Base-by-base conservation (phyloP, 176 grass and related monocot genomes). In the Poa annua region DNA sequence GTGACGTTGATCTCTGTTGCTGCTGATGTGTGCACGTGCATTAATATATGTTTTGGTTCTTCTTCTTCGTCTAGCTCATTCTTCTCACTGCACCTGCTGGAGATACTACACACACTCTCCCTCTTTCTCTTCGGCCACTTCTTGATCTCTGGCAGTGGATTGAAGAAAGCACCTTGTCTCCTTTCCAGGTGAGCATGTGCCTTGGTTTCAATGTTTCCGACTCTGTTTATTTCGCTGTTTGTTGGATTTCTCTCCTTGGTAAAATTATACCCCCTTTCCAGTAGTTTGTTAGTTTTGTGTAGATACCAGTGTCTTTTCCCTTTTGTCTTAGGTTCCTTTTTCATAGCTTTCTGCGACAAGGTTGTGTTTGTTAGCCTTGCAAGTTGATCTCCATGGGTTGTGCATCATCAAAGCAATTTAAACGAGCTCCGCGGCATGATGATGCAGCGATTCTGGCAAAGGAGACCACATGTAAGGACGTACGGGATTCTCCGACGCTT, bases 381-480 rank as follows among this genome's bases (percentile, higher is more conserved):
- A 55, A 57, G 39, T 17, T 71, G 21, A 45, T 75, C 72, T 60
- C 50, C 47, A 97, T 97, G 94, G 94, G 89, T 11, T 97, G 91
- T 78, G 25, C 24, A 17, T 80, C 60, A 8, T 88, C 91, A 1
- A 94, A 91, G 73, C 79, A 60, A 39, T 81, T 83, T 75, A 94
- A 63, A 68, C 65, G 36, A 36, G 33, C 51, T 52, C 80, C 84
- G 22, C 87, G 76, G 20, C 71, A 92, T 44, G 71, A 88, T 82
- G 89, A 94, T 88, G 82, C 86, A 17, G 66, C 56, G 24, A 39
- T 79, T 75, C 84, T 94, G 78, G 89, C 91, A 15, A 88, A 72
- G 15, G 91, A 94, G 60, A 94, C 94, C 14, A 84, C 89, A 1
- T 97, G 94, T 97, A 69, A 91, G 93, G 79, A 71, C 62, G 32